Evolutionary conservation across 2,329 filamentous ascomycete genomes (phyloP), one percentile per base, ranked within the genome.

Genomic region (Fusarium algeriense): DNA sequence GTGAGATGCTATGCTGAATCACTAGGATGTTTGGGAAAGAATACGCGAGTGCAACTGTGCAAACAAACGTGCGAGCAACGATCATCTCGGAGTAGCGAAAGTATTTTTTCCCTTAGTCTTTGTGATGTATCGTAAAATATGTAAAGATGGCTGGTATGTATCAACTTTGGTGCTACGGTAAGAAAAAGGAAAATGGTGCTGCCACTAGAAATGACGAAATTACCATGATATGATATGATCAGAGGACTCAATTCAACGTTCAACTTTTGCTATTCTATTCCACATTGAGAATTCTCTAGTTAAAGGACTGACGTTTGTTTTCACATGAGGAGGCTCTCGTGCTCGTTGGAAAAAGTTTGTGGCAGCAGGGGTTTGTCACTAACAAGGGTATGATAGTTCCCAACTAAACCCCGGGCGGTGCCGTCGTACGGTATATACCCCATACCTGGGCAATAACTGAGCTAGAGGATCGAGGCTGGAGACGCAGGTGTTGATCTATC

Each of bases 361-460:
- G 64, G 44, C 64, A 67, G 64, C 64, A 67, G 43, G 64, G 64
- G 34, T 56, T 37, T 20, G 32, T 38, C 38, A 43, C 30, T 57
- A 28, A 26, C 64, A 64, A 57, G 64, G 64, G 64, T 40, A 14
- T 30, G 32, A n/a, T 53, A 43, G 58, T 34, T 46, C 26, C 28
- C 37, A 46, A 30, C 37, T 54, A 28, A 28, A 35, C 62, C 64
- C 63, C 44, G 56, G 64, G 46, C 64, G 56, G 37, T 60, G 62
- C 56, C 56, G 63, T 67, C 64, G 64, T 67, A 67, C 49, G 64
- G 64, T 67, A 63, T 52, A 60, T 67, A 67, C 43, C 50, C 62
- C 62, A 70, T 48, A 44, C 48, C 63, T 35, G 23, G 53, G 41
- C 15, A 46, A 54, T 53, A 50, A 20, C 26, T 45, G 35, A 43